Conservation (phyloP, 345 rosid genomes). For the Cochlearia excelsa region DNA sequence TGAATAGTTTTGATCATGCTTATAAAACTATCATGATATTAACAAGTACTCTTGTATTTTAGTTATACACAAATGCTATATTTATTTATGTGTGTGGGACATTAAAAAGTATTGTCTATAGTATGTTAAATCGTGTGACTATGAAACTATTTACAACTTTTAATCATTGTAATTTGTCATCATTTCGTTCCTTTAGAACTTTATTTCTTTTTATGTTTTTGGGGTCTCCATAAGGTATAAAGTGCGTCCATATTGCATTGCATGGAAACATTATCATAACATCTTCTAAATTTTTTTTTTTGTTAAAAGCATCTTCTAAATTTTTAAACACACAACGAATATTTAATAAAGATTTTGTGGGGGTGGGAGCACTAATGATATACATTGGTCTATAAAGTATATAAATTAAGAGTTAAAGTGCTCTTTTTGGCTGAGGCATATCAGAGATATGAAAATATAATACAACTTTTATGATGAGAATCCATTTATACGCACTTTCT, state of each 20-base stretch:
- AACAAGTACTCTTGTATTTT: neutral
- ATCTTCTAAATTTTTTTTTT: conserved; percentile 9
- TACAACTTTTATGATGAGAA: neutral
- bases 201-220: conserved; percentile 35
- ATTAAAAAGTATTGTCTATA: conserved; percentile 17
- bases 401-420: conserved; percentile 21
- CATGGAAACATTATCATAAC: conserved; percentile 42
- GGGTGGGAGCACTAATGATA: conserved; percentile 35
- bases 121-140: conserved; percentile 20
- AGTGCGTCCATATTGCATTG: conserved; percentile 42
- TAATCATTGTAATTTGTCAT: conserved; percentile 38
- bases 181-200: conserved; percentile 36
- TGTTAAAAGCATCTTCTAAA: conserved; percentile 17
- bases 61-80: conserved; percentile 1
- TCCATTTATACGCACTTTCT: neutral
- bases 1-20: too few relatives aligned
- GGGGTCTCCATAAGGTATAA: conserved; percentile 39
- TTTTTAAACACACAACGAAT: conserved; percentile 16
- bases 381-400: conserved; percentile 13
- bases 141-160: conserved; percentile 27
- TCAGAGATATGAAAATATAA: neutral
- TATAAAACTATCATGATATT: neutral
- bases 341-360: conserved; percentile 37
- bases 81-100: conserved; percentile 17
- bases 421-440: conserved; percentile 18